Evolutionary conservation across 176 grass and related monocot genomes (phyloP).

Genomic region (Triticum timopheevii): DNA sequence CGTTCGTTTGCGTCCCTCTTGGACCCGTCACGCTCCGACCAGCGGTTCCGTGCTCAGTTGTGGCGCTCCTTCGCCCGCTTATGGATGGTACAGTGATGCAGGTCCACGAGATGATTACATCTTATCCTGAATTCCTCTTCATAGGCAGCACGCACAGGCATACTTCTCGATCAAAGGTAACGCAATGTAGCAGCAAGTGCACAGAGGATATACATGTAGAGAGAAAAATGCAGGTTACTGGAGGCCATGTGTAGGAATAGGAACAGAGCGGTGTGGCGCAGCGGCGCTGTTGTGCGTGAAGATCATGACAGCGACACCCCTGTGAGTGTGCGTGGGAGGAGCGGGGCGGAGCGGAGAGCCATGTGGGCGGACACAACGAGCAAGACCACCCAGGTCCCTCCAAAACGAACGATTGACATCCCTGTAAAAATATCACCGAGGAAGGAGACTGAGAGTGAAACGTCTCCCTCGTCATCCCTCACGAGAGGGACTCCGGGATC

Average conservation of each 20-base stretch:
- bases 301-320: constrained; percentile 15
- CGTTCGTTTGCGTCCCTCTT: not conserved
- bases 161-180: not conserved
- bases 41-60: not conserved
- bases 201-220: not conserved
- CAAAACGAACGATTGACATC: too few species aligned
- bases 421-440: too few species aligned
- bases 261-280: not conserved
- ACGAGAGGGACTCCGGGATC: not conserved
- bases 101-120: not conserved
- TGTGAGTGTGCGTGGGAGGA: not conserved
- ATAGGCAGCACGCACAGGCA: not conserved
- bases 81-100: not conserved
- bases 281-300: constrained; percentile 17
- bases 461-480: not conserved
- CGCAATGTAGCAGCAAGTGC: not conserved
- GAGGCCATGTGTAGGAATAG: not conserved
- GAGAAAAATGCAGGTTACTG: not conserved
- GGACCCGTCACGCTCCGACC: constrained; percentile 3
- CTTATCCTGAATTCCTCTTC: not conserved
- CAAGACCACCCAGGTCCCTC: not conserved
- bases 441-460: constrained; percentile 16
- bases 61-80: not conserved
- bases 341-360: too few species aligned
- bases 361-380: not conserved